These are phyloP conservation scores for Alectoria sarmentosa DNA, from an alignment of 495 filamentous ascomycete genomes.

Conservation along the genomic window DNA sequence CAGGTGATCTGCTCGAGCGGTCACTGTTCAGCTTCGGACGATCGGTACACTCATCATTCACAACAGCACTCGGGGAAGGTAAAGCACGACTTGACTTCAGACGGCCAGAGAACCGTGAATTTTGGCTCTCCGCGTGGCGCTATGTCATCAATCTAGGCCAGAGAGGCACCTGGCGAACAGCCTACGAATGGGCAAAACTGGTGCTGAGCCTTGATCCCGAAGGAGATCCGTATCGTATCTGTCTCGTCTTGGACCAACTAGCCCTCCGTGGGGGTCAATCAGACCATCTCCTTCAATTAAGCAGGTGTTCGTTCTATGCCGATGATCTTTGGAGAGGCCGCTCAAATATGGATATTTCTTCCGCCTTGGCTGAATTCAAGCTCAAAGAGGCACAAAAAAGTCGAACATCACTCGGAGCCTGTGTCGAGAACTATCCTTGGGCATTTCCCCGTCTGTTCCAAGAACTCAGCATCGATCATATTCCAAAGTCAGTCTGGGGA, in stretches of 20 bases:
- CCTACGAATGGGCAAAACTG: slow-evolving; percentile 87
- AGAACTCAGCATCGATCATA: slow-evolving; percentile 62
- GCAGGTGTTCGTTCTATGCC: slow-evolving; percentile 49
- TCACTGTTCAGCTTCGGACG: slow-evolving; percentile 91
- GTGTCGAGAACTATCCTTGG: slow-evolving; percentile 75
- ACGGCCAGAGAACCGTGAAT: slow-evolving; percentile 78
- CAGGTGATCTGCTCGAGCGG: slow-evolving; percentile 83
- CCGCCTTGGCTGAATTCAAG: slow-evolving; percentile 65
- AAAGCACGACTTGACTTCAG: slow-evolving; percentile 72
- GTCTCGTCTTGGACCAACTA: slow-evolving; percentile 71
- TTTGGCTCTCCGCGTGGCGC: slow-evolving; percentile 84
- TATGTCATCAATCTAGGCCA: slow-evolving; percentile 76
- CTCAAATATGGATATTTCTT: slow-evolving; percentile 64
- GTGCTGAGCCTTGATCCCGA: slow-evolving; percentile 65
- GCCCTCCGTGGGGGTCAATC: slow-evolving; percentile 74
- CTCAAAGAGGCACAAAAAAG: slow-evolving; percentile 58
- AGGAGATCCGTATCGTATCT: slow-evolving; percentile 75
- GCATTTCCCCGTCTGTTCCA: slow-evolving; percentile 68
- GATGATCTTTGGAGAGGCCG: slow-evolving; percentile 38
- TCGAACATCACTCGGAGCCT: slow-evolving; percentile 50
- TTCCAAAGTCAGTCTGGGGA: slow-evolving; percentile 77
- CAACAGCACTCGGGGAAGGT: slow-evolving; percentile 65
- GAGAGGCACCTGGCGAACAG: slow-evolving; percentile 90
- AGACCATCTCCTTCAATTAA: slow-evolving; percentile 65
- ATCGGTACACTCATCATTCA: slow-evolving; percentile 72